Base-by-base conservation (phyloP, 345 rosid species). In the Boechera retrofracta region DNA sequence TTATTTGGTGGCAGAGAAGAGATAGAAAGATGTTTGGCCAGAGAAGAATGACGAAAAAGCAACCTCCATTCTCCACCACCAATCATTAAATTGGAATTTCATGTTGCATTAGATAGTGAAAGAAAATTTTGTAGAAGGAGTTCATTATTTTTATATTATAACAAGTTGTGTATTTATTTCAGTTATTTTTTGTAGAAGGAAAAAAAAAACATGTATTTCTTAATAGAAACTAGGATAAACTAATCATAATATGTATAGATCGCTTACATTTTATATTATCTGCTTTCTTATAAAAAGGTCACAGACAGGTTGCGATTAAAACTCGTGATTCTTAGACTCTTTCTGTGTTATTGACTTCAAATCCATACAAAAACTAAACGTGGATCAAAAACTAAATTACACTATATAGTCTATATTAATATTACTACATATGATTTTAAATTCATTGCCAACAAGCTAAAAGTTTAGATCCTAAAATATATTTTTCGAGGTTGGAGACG, bases 211-310 rank as follows among this genome's bases (percentile, higher is more conserved):
- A 18, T 18, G 21, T 18, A 18, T 18, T 18, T 18, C 1, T 42
- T 18, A 12, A 9, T 67, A 51, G 32, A 44, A 39, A 7, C 18
- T 24, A 61, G 5, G 44, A 21, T 61, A 41, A 41, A 41, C 38
- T 13, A 44, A n/a, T 13, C 69, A 41, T 63, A 26, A 24, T 63
- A 62, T 64, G 28, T 64, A 9, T 29, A 45, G n/a, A 47, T 65
- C 16, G 29, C 9, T 29, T 41, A 29, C 64, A 55, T 69, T 41
- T 69, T 69, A 39, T 18, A 26, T 67, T 36, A 33, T 24, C 33
- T 67, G 21, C 9, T 35, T 35, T 12, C 4, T 10, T 10, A 10
- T 9, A 55, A 55, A 55, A 52, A 21, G 2, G 28, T 67, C 71
- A 51, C 71, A 2, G 31, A 67, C 32, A 18, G 18, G 55, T 49